Evolutionary conservation across 768 basidiomycete species (phyloP).

Genomic region (Cubamyces sp.): DNA sequence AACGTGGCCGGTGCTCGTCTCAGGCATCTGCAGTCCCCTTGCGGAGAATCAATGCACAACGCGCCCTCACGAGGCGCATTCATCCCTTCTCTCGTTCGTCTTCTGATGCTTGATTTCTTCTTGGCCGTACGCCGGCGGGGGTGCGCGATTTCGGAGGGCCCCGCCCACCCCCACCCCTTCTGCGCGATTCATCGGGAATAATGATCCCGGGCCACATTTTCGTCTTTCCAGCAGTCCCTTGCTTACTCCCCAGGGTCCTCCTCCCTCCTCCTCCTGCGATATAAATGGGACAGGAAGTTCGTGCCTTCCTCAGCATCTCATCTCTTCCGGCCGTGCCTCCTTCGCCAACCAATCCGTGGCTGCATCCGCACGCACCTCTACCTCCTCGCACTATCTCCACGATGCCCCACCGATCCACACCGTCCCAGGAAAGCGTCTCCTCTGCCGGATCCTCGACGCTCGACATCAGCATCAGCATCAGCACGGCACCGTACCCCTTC

Average conservation of each 20-base stretch:
- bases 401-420: conserved; percentile 19
- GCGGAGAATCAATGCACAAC: background rate
- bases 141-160: background rate
- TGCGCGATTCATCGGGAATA: background rate
- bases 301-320: background rate
- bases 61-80: background rate
- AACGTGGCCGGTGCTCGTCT: background rate
- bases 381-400: conserved; percentile 18
- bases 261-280: background rate
- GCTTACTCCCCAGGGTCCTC: background rate
- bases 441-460: conserved; percentile 17
- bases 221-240: background rate
- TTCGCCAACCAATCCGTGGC: background rate
- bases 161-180: background rate
- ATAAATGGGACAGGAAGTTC: conserved; percentile 13
- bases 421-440: conserved; percentile 14
- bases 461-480: background rate
- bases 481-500: conserved; percentile 15
- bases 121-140: background rate
- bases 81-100: background rate
- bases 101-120: background rate
- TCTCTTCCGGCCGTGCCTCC: conserved; percentile 12
- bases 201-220: background rate
- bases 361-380: background rate
- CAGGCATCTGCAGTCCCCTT: background rate